A percentile compares a stretch with the other conserved stretches of the same genome.
Conservation (phyloP, 345 rosid genomes). For the Citrus unshiu region DNA sequence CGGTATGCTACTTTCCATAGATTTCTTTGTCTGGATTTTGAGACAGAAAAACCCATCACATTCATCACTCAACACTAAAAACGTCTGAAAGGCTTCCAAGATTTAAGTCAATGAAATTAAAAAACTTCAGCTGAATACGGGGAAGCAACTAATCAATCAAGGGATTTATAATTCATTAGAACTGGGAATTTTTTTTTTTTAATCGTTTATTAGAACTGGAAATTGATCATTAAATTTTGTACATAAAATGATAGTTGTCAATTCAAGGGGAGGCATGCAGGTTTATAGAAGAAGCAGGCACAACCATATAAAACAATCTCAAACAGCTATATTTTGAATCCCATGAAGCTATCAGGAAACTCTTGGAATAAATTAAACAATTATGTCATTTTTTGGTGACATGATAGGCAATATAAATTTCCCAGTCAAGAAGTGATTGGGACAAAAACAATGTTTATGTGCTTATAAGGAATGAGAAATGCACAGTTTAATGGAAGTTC, state of each 20-base stretch:
- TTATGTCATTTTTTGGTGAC: neutral
- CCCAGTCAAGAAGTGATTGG: neutral
- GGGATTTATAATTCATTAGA: neutral
- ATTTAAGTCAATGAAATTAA: neutral
- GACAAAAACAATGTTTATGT: neutral
- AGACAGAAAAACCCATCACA: neutral
- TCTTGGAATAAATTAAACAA: neutral
- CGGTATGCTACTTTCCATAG: constrained; percentile 69
- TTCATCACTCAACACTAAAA: neutral
- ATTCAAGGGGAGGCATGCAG: neutral
- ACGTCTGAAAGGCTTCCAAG: neutral
- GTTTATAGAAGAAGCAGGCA: neutral
- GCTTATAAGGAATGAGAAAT: neutral
- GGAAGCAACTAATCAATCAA: neutral
- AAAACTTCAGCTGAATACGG: neutral
- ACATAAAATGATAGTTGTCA: neutral
- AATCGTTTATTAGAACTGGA: neutral
- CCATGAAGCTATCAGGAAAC: neutral
- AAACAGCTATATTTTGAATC: neutral
- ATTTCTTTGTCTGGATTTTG: constrained; percentile 63
- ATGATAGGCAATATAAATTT: neutral
- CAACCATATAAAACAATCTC: neutral
- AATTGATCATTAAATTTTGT: neutral
- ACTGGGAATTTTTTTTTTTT: neutral
- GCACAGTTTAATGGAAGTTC: neutral